phyloP scores from a whole-genome alignment of 2,329 filamentous ascomycete species.

The Orbilia oligospora region DNA sequence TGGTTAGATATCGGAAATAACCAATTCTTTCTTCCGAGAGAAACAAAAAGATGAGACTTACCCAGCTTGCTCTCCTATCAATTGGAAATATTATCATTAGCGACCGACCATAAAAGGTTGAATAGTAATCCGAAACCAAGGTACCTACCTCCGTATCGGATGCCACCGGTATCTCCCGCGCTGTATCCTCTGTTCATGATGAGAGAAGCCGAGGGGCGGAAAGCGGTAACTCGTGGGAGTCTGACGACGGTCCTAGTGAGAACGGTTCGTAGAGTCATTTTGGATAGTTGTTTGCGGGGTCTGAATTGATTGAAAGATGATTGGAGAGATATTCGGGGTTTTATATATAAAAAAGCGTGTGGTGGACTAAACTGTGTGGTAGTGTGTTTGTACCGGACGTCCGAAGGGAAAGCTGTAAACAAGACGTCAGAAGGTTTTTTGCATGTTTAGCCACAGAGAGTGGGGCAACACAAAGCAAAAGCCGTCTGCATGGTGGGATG shows the following conservation, averaged over 20 bases:
- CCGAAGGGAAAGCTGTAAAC: slow-evolving; percentile 21
- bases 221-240: slow-evolving; percentile 40
- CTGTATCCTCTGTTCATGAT: slow-evolving; percentile 56
- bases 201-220: slow-evolving; percentile 51
- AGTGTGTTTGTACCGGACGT: slow-evolving; percentile 16
- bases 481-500: slow-evolving; percentile 26
- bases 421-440: slow-evolving; percentile 56
- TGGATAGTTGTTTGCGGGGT: slow-evolving; percentile 54
- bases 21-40: not conserved
- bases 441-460: slow-evolving; percentile 17
- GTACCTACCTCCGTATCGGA: slow-evolving; percentile 50
- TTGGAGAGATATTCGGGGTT: slow-evolving; percentile 54
- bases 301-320: slow-evolving; percentile 59
- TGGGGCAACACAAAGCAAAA: slow-evolving; percentile 30
- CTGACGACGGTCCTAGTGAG: slow-evolving; percentile 52
- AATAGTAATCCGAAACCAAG: not conserved
- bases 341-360: slow-evolving; percentile 23
- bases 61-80: slow-evolving; percentile 45
- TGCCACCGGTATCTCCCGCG: slow-evolving; percentile 51
- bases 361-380: slow-evolving; percentile 2
- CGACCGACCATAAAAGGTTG: not conserved
- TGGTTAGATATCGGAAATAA: slow-evolving; percentile 5
- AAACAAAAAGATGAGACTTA: slow-evolving; percentile 15
- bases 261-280: slow-evolving; percentile 57
- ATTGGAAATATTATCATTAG: slow-evolving; percentile 24